These are phyloP conservation scores for Aplosporella prunicola DNA, from an alignment of 2,329 filamentous ascomycete species.

Conservation along the genomic window DNA sequence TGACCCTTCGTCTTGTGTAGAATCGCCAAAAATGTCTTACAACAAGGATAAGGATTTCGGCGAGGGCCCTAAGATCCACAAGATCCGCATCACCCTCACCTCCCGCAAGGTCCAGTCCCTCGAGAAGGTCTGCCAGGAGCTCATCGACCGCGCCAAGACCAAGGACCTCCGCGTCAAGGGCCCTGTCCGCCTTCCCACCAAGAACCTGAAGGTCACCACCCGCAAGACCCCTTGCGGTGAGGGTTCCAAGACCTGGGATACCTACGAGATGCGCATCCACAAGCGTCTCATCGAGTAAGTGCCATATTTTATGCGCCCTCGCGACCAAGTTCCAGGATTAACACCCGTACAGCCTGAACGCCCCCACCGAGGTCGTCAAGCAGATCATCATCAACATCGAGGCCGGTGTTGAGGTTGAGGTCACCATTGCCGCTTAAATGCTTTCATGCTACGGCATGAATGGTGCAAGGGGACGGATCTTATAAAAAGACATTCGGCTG, in stretches of 20 bases:
- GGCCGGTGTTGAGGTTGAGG: constrained; percentile 86
- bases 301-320: too few relatives aligned
- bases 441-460: constrained; percentile 1
- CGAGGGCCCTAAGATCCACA: constrained; percentile 93
- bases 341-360: constrained; percentile 74
- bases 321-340: too few relatives aligned
- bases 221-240: constrained; percentile 99
- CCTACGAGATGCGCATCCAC: constrained; percentile 98
- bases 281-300: constrained; percentile 91
- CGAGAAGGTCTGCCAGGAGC: constrained; percentile 92
- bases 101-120: constrained; percentile 89
- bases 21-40: constrained; percentile 27
- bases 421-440: constrained; percentile 73
- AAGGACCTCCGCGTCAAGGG: constrained; percentile 99
- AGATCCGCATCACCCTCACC: constrained; percentile 97
- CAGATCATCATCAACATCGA: constrained; percentile 95
- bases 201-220: constrained; percentile 93
- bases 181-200: constrained; percentile 93
- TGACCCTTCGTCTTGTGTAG: constrained; percentile 1
- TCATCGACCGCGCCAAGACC: constrained; percentile 95
- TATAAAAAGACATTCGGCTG: constrained; percentile 5
- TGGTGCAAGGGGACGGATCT: background rate
- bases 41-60: constrained; percentile 91
- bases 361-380: constrained; percentile 96
- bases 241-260: constrained; percentile 99